Evolutionary conservation across 805 yeast species (phyloP), one percentile per base, ranked within the genome.

Genomic region (Candida fluviatilis): DNA sequence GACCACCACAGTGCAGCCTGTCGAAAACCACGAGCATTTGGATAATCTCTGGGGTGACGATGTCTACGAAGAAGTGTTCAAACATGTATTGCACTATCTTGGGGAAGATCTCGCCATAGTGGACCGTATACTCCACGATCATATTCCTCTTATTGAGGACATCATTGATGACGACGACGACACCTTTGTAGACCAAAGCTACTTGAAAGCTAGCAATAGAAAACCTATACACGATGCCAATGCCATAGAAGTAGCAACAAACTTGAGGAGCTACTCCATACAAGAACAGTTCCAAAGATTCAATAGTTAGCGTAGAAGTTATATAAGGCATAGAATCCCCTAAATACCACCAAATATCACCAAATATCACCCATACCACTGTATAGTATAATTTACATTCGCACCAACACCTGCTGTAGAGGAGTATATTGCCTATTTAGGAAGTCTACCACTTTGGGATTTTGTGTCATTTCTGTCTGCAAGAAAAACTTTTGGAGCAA

Each of bases 31-130:
- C 58, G 98, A 90, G 60, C 98, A 90, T 60, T 66, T 90, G 54
- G 98, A 91, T 55, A 76, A 91, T 39, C 62, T 90, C 12, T 90
- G 98, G 98, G 95, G 95, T 7, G 60, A 71, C 7, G 78, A 80
- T 37, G 86, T 84, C 3, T 44, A 50, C 13, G 51, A 51, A 4
- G 36, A 36, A 18, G 71, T 69, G 16, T 66, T 69, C 43, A 56
- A 51, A 24, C 53, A 54, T 37, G 71, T 69, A 2, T 42, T 58
- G 17, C 26, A 39, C 13, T 49, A 46, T 30, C 45, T 52, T n/a
- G 52, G 50, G 2, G 48, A 52, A 36, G 38, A 42, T 34, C 13
- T 36, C 3, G 27, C 39, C 7, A 30, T 26, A 11, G 45, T 41
- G 4, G 39, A 38, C 16, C 31, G 28, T 30, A 34, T 32, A 13